Evolutionary conservation across 2,329 filamentous ascomycete species (phyloP).

Genomic region (Claviceps arundinis): DNA sequence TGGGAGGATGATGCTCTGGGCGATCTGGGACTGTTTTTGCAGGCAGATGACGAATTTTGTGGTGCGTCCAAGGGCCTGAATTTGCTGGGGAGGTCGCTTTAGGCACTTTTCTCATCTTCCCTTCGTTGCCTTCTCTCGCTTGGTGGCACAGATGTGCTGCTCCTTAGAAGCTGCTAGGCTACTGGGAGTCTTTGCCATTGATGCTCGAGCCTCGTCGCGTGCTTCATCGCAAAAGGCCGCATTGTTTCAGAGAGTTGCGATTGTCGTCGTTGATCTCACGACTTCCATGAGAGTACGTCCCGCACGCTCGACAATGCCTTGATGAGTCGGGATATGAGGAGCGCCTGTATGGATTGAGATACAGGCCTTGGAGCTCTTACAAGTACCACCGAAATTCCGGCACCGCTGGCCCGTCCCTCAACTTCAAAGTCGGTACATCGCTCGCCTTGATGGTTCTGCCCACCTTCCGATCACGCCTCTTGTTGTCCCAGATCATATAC

Average conservation of each 20-base stretch:
- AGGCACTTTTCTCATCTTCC: neutral
- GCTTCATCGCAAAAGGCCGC: too few relatives aligned
- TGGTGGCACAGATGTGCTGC: too few relatives aligned
- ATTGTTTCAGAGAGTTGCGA: too few relatives aligned
- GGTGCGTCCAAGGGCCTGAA: conserved; percentile 13
- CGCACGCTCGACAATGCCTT: too few relatives aligned
- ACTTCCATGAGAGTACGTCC: too few relatives aligned
- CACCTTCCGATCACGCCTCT: conserved; percentile 36
- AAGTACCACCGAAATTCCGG: conserved; percentile 38
- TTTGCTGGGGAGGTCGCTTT: conserved; percentile 17
- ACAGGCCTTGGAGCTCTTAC: neutral
- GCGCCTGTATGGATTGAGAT: too few relatives aligned
- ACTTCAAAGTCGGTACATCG: conserved; percentile 35
- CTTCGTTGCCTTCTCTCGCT: too few relatives aligned
- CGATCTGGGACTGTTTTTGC: conserved; percentile 21
- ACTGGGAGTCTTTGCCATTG: too few relatives aligned
- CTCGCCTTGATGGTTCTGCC: conserved; percentile 32
- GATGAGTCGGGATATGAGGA: too few relatives aligned
- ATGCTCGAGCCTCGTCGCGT: too few relatives aligned
- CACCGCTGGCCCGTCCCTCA: conserved; percentile 33
- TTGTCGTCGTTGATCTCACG: too few relatives aligned
- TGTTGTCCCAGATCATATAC: conserved; percentile 47
- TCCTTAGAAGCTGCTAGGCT: too few relatives aligned
- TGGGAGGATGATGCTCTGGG: conserved; percentile 23
- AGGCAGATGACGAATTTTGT: conserved; percentile 18